Conservation (phyloP, 257 asterid genomes). For the Rehmannia glutinosa region DNA sequence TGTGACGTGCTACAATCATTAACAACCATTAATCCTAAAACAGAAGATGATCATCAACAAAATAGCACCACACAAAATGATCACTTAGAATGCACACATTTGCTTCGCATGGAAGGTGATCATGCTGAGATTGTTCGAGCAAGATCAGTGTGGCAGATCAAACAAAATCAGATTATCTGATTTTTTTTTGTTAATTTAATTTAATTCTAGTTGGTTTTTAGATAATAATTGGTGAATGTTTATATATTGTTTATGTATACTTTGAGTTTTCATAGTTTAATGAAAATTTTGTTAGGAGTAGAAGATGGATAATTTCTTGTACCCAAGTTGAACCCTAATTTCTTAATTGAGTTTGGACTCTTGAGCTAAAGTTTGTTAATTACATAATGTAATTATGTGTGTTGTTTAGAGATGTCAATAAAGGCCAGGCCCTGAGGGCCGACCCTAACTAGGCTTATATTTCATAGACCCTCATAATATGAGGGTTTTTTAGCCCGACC, state of each 20-base stretch:
- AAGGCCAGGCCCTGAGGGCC: too few relatives aligned
- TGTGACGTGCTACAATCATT: constrained; percentile 63
- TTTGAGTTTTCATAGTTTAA: neutral
- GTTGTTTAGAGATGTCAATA: too few relatives aligned
- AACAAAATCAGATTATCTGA: constrained; percentile 21
- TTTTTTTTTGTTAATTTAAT: neutral
- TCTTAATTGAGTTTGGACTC: neutral
- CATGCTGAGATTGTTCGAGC: constrained; percentile 74
- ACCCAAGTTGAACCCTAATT: too few relatives aligned
- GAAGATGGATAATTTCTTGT: neutral
- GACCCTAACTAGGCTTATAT: too few relatives aligned
- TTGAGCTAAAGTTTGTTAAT: neutral
- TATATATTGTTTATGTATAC: neutral
- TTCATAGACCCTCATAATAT: too few relatives aligned
- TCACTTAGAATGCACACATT: constrained; percentile 55
- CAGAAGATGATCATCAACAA: neutral
- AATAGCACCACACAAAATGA: neutral
- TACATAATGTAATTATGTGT: too few relatives aligned
- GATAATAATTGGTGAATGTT: neutral
- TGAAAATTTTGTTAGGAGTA: neutral
- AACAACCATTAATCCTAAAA: constrained; percentile 38
- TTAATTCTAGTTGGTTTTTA: neutral
- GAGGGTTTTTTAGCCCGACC: too few relatives aligned
- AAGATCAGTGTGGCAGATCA: constrained; percentile 64
- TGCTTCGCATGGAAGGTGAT: constrained; percentile 78